These are phyloP conservation scores for Calocybe cyanea DNA, from an alignment of 768 basidiomycete genomes.

Conservation along the genomic window DNA sequence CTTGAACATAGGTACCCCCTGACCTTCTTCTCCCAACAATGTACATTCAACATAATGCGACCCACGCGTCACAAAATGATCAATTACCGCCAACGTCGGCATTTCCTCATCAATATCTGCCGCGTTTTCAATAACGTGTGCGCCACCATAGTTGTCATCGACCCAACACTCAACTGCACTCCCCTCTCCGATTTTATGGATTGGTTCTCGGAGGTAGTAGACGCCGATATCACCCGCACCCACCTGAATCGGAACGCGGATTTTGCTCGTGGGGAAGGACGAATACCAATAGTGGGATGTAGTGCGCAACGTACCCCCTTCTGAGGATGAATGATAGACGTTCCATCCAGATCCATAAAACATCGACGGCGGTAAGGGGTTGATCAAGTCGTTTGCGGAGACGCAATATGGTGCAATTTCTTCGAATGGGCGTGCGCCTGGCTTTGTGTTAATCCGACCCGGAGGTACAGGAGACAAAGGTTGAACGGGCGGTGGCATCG, in stretches of 20 bases:
- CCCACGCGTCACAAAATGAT: conserved; percentile 78
- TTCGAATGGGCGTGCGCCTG: conserved; percentile 57
- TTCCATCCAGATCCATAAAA: conserved; percentile 95
- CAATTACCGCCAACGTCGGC: conserved; percentile 77
- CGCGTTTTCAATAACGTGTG: conserved; percentile 72
- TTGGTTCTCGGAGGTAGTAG: conserved; percentile 81
- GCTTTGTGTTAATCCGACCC: conserved; percentile 66
- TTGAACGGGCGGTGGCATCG: conserved; percentile 27
- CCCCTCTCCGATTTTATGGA: conserved; percentile 51
- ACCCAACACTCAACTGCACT: conserved; percentile 92
- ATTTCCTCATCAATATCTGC: conserved; percentile 58
- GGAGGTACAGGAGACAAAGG: conserved; percentile 55
- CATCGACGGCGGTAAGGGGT: conserved; percentile 90
- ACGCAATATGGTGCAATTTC: conserved; percentile 93
- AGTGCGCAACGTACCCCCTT: conserved; percentile 45
- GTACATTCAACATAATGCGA: conserved; percentile 93
- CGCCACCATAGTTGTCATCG: conserved; percentile 88
- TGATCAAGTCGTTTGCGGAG: conserved; percentile 96
- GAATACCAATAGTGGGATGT: conserved; percentile 90
- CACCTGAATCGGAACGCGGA: conserved; percentile 80
- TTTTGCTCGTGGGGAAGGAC: conserved; percentile 74
- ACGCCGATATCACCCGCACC: conserved; percentile 91
- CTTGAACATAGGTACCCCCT: conserved; percentile 78
- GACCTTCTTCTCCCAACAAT: conserved; percentile 83
- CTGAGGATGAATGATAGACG: conserved; percentile 60